Base-by-base conservation (phyloP, 2,329 filamentous ascomycete species). In the Didymella glomerata region DNA sequence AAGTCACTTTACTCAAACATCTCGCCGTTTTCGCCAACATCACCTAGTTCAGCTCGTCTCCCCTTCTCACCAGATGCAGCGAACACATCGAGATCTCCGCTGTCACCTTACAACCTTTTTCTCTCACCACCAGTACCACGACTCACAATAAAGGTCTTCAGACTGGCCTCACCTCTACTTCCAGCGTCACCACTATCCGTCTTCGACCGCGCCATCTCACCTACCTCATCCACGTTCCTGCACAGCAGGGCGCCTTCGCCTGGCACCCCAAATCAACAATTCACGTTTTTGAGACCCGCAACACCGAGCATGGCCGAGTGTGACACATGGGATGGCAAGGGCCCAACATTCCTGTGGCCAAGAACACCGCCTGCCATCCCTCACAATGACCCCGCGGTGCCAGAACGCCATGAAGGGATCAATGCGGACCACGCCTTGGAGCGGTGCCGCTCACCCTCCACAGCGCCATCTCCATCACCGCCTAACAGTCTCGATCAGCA, bases 131-230 rank as follows among this genome's bases (percentile, higher is more conserved):
- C 61, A n/a, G 42, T 16, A 13, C 40, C 53, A 20, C 34, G 18
- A 10, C 28, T 40, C 3, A 53, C 52, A 28, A 48, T n/a, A 8
- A 20, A 46, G 2, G 10, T 57, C 2, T 49, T 60, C 22, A 41
- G 41, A 7, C 45, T 51, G 7, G 60, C 64, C 14, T 56, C 60
- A 6, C 68, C 64, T 2, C 30, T 68, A 0, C 54, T 69, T 4
- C 63, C 64, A 8, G 60, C 64, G 1, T 69, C 62, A 2, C 66
- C 64, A 2, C 41, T 69, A 2, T 68, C 67, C 0, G 47, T 69
- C 6, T 69, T 70, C 24, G 63, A 70, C 20, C 28, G 38, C 44
- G 24, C 51, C 27, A 46, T 65, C 18, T 66, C 61, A 20, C 49
- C 61, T 10, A 59, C 57, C 16, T 55, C 51, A 16, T 44, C 48